Base-by-base conservation (phyloP, 129 eudicot genomes). In the Flaveria linearis region DNA sequence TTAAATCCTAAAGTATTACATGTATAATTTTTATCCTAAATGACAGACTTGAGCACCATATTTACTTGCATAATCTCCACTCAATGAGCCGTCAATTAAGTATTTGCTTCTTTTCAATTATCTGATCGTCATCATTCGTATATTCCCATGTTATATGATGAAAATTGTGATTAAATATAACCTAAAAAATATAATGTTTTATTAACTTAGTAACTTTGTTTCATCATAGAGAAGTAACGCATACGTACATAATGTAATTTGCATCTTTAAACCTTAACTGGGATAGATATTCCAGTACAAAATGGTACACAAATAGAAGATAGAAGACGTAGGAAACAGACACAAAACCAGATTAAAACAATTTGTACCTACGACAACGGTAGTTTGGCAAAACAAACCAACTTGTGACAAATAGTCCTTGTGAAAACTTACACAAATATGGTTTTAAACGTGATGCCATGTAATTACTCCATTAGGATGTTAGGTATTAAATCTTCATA, bases 381-480 rank as follows among this genome's bases (percentile, higher is more conserved):
- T 69, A 74, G 72, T 68, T 58, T 75, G 67, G 76, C 62, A 75
- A 75, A 41, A 51, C 60, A 76, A 75, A 57, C 65, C 47, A 47
- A 74, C 22, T 79, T 43, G 69, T 80, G 76, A 69, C 69, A 77
- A 43, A 69, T 36, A 56, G 69, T 53, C 60, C 50, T 72, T 65
- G 61, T 80, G 74, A 80, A 73, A 80, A 73, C 79, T 72, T 73
- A 43, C 83, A 73, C 28, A 60, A 12, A 75, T 47, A 75, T 36
- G 85, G 85, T 75, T 75, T 60, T 14, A 81, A 69, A 75, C 77
- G 80, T 69, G 74, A 82, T 76, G 73, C 78, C 71, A 66, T 76
- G 74, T 28, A 76, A 53, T 82, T 82, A 52, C 85, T 78, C 16
- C 55, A 64, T 61, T 71, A 68, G 85, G 75, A 71, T 55, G 67